Percentiles rank a stretch among this genome's conserved stretches.
These are phyloP conservation scores for Cocos nucifera DNA, from an alignment of 176 grass and related monocot species.

Conservation along the genomic window DNA sequence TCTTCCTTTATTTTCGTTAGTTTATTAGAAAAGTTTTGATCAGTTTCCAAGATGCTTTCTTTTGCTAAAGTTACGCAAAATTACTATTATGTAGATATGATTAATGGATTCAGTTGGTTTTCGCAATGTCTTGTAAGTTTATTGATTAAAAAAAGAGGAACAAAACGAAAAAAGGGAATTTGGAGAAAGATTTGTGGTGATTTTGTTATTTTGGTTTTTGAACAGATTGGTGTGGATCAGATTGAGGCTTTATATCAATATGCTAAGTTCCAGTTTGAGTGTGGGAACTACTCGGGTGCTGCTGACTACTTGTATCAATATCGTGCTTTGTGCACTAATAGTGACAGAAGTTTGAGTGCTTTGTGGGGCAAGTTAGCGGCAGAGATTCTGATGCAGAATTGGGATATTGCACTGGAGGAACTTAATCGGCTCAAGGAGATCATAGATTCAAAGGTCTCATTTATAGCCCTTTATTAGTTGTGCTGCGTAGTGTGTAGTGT, in stretches of 20 bases:
- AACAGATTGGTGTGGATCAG: slow-evolving; percentile 77
- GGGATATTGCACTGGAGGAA: slow-evolving; percentile 80
- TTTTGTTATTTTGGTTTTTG: slow-evolving; percentile 16
- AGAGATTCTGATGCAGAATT: slow-evolving; percentile 95
- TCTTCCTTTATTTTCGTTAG: neutral
- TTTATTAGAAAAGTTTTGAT: neutral
- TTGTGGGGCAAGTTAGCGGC: slow-evolving; percentile 82
- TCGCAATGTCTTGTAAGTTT: too few relatives aligned
- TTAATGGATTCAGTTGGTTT: too few relatives aligned
- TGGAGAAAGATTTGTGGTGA: too few relatives aligned
- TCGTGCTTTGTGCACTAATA: slow-evolving; percentile 71
- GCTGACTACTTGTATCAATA: slow-evolving; percentile 81
- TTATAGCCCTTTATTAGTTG: too few relatives aligned
- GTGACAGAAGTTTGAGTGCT: slow-evolving; percentile 74
- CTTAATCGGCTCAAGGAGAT: slow-evolving; percentile 91
- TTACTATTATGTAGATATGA: too few relatives aligned
- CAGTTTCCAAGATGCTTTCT: too few relatives aligned
- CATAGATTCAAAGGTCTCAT: slow-evolving; percentile 75
- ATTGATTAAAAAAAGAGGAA: too few relatives aligned
- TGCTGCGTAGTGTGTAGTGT: too few relatives aligned
- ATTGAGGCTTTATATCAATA: slow-evolving; percentile 87
- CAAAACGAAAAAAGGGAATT: too few relatives aligned
- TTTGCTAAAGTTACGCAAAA: too few relatives aligned
- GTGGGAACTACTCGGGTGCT: slow-evolving; percentile 76
- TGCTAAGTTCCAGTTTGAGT: slow-evolving; percentile 86